Evolutionary conservation across 1,284 basidiomycete species (phyloP), one percentile per base, ranked within the genome.

Genomic region (Irpex lacteus): DNA sequence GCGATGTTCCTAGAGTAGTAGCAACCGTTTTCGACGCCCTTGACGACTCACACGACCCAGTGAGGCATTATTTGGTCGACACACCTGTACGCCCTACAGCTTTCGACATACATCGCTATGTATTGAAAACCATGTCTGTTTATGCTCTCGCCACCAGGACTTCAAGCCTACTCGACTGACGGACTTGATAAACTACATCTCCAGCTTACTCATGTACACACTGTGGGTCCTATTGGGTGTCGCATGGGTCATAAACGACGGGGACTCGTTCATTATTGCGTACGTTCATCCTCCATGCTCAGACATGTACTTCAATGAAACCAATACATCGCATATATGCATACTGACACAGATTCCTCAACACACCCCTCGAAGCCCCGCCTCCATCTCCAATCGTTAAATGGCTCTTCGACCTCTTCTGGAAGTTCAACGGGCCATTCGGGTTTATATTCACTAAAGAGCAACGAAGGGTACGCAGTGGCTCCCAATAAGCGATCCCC

Each of bases 1-100:
- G 15, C 0, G 60, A 61, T 36, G 34, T 61, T 4, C 60, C 60
- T 32, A 15, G 26, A 47, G 37, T 54, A 1, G 49, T 53, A 15
- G 19, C 34, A 9, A 61, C 60, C 32, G 21, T 38, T 18, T 34
- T 53, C 15, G 47, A 15, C 32, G 34, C 60, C n/a, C 26, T 61
- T 3, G 38, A 47, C 32, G 59, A 60, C 9, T 26, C 60, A 52
- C 44, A 61, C 37, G 60, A 61, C 40, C 49, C 60, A 13, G 15
- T 61, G 11, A 34, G 50, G n/a, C 50, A 34, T 38, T 61, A 61
- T 26, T 1, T 61, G 26, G 21, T 19, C 11, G 26, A 34, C 19
- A 34, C 44, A 13, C 49, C 60, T 11, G 60, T 61, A 34, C 26
- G 60, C 5, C 19, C 18, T 32, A 26, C 26, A 26, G 26, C 26